Evolutionary conservation across 2,329 filamentous ascomycete species (phyloP), one percentile per base, ranked within the genome.

Genomic region (Rutstroemia sp.): DNA sequence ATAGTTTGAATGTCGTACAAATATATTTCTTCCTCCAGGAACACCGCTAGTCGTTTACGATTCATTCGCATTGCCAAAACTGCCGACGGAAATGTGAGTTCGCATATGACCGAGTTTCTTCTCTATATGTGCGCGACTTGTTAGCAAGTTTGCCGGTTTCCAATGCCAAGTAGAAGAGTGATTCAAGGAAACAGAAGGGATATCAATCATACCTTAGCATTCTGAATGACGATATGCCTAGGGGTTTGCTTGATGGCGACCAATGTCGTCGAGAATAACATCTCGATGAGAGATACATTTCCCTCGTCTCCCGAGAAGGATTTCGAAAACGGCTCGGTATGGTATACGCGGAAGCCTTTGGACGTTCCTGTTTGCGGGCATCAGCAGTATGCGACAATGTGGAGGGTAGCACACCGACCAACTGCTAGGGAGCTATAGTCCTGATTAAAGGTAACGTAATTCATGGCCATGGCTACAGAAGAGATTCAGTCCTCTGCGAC

Each of bases 391-490:
- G 19, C n/a, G 30, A 14, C 34, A 21, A 38, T 39, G 19, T 16
- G 34, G 39, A 51, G 34, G 53, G 53, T 30, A 21, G 56, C 37
- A 25, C n/a, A 73, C 86, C 69, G 78, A 91, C 90, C 92, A 65
- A 99, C 92, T 76, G 92, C 92, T 63, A 99, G 80, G 73, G 92
- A 92, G 80, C 89, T 95, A 77, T 96, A 91, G 78, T 99, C 94
- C 78, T 99, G 94, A 74, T 99, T 99, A 75, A 97, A 99, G 44
- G 92, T 96, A 67, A 99, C 90, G 75, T 95, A 99, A 74, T 99
- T 99, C 77, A 97, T 90, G 49, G 84, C 75, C 85, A 89, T 89
- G 59, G 70, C 25, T 56, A 30, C 12, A 23, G 4, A 54, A 14
- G 7, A 21, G 12, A 7, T 1, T 27, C 19, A 10, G 2, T 10